A percentile compares a stretch with the other conserved stretches of the same genome.
These are phyloP conservation scores for Phialophora chinensis DNA, from an alignment of 2,329 filamentous ascomycete species.

Conservation along the genomic window DNA sequence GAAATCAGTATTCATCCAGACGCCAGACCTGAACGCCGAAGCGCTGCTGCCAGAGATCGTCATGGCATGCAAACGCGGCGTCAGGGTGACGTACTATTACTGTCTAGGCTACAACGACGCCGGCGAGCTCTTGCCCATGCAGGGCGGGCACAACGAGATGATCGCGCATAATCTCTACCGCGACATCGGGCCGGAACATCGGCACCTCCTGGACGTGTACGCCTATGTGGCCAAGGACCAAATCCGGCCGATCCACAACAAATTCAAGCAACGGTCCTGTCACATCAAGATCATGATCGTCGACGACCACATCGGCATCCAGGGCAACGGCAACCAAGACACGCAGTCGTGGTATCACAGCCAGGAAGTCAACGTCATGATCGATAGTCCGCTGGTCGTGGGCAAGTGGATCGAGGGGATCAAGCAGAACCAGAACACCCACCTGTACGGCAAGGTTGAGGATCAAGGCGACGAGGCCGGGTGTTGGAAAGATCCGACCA, in stretches of 20 bases:
- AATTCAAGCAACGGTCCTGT: conserved; percentile 69
- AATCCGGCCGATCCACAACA: conserved; percentile 68
- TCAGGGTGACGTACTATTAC: conserved; percentile 72
- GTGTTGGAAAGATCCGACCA: conserved; percentile 63
- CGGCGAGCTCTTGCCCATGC: conserved; percentile 75
- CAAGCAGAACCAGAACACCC: conserved; percentile 71
- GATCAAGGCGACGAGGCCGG: conserved; percentile 58
- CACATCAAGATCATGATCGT: conserved; percentile 80
- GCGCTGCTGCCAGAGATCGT: conserved; percentile 68
- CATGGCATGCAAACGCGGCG: conserved; percentile 68
- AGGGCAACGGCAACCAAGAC: conserved; percentile 78
- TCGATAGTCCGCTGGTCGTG: conserved; percentile 69
- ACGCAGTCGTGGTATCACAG: conserved; percentile 80
- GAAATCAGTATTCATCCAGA: conserved; percentile 74
- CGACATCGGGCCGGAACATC: conserved; percentile 60
- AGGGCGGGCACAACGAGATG: conserved; percentile 78
- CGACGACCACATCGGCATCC: conserved; percentile 70
- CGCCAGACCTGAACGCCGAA: conserved; percentile 75
- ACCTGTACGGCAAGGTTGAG: conserved; percentile 60
- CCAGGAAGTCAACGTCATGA: conserved; percentile 77
- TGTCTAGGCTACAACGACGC: conserved; percentile 81
- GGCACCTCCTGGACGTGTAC: conserved; percentile 63
- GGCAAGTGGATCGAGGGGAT: conserved; percentile 66
- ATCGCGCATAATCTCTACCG: conserved; percentile 65
- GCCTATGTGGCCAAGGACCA: conserved; percentile 80